Percentiles rank a stretch among this genome's conserved stretches.
phyloP scores from a whole-genome alignment of 2,329 filamentous ascomycete genomes.

The Dothistroma pini region DNA sequence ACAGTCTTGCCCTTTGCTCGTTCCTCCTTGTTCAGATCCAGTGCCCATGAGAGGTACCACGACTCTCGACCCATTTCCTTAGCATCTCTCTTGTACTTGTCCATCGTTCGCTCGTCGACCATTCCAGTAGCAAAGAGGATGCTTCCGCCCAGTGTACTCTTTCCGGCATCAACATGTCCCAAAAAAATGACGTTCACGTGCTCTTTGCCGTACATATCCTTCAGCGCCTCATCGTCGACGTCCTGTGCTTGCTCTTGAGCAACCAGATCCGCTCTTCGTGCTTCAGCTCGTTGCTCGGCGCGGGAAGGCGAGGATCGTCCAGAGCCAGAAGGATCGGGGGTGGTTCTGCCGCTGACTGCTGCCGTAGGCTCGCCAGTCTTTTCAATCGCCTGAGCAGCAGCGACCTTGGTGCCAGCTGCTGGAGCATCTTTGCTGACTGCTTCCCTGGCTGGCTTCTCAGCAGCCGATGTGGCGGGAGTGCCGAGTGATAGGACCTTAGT shows the following conservation, averaged over 20 bases:
- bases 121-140: constrained; percentile 93
- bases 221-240: constrained; percentile 78
- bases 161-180: constrained; percentile 96
- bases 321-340: constrained; percentile 70
- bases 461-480: constrained; percentile 45
- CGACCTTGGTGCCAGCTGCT: constrained; percentile 76
- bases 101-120: constrained; percentile 98
- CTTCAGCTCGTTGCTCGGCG: constrained; percentile 53
- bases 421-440: constrained; percentile 42
- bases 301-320: constrained; percentile 69
- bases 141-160: constrained; percentile 90
- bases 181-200: constrained; percentile 96
- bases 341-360: constrained; percentile 64
- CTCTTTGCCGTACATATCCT: constrained; percentile 95
- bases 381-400: constrained; percentile 84
- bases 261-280: constrained; percentile 75
- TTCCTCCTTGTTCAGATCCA: constrained; percentile 96
- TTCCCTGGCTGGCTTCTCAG: constrained; percentile 41
- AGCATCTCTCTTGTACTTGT: constrained; percentile 96
- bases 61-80: constrained; percentile 96
- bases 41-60: constrained; percentile 98
- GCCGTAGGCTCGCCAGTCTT: constrained; percentile 72
- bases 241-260: constrained; percentile 74
- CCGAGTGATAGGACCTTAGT: constrained; percentile 73
- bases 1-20: constrained; percentile 96